Conservation (phyloP, 2,329 filamentous ascomycete species). For the Claviceps paspali region DNA sequence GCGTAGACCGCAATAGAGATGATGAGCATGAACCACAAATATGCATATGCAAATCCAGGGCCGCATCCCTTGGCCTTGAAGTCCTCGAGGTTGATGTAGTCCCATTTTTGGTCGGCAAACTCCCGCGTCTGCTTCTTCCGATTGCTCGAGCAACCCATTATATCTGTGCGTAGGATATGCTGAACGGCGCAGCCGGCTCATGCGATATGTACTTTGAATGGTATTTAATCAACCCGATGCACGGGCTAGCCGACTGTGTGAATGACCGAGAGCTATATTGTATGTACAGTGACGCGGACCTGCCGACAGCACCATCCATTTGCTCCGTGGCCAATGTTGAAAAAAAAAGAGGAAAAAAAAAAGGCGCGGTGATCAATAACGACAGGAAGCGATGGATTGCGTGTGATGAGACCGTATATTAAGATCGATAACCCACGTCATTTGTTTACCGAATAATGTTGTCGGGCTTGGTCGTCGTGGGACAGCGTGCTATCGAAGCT, state of each 20-base stretch:
- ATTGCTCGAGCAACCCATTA: conserved; percentile 53
- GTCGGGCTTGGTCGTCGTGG: neutral
- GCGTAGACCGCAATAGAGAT: conserved; percentile 73
- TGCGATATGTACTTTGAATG: neutral
- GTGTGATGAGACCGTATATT: too few species aligned
- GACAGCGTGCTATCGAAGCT: neutral
- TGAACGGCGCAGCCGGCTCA: conserved; percentile 1
- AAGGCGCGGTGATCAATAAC: neutral
- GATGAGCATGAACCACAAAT: conserved; percentile 66
- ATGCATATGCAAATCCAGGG: conserved; percentile 64
- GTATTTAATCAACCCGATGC: neutral
- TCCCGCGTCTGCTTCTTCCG: conserved; percentile 47
- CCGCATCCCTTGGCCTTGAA: conserved; percentile 74
- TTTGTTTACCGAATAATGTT: neutral
- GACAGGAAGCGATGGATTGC: too few species aligned
- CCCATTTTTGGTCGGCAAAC: conserved; percentile 81
- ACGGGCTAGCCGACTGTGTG: too few species aligned
- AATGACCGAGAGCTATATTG: too few species aligned
- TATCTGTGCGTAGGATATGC: conserved; percentile 10
- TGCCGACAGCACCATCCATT: conserved; percentile 29
- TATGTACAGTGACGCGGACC: conserved; percentile 17
- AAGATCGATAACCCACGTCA: neutral
- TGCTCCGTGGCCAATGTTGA: conserved; percentile 26
- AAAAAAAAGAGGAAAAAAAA: too few species aligned
- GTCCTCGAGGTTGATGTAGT: conserved; percentile 64